Evolutionary conservation across 176 grass and related monocot species (phyloP), one percentile per base, ranked within the genome.

Genomic region (Juncus inflexus): DNA sequence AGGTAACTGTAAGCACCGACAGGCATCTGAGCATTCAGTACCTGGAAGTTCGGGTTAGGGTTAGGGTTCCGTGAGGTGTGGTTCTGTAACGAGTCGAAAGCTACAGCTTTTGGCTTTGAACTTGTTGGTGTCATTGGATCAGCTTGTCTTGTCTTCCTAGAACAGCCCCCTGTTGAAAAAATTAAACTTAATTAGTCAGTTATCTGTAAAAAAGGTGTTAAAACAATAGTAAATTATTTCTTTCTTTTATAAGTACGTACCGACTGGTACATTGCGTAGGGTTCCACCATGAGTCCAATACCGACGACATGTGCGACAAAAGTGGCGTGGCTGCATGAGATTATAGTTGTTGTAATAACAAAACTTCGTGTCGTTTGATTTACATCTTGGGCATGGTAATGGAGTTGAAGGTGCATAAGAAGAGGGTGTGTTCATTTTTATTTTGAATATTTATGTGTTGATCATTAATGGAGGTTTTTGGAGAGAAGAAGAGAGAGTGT

Each of bases 211-310:
- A 28, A 28, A 28, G 19, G 19, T 28, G 19, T 28, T 28, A 28
- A 28, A 28, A 28, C 19, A 28, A 28, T 28, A 28, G 19, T 28
- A 28, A 28, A 28, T 28, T 1, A 28, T 28, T 28, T 28, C 19
- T 28, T 28, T 28, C 19, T 28, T 28, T 28, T 28, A 28, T 28
- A 28, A 28, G 19, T 28, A 28, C 19, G 19, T 28, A 28, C 19
- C 19, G 19, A 69, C 50, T 4, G 66, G 66, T 56, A 69, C 66
- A 19, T 69, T 69, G 51, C 66, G 66, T 38, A 69, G 56, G 66
- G 36, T 69, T n/a, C 66, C 66, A 6, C 66, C 66, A 10, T 69
- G 66, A 4, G 66, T 69, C 66, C 66, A 69, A 37, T 69, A 69
- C 36, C 66, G 50, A 9, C 66, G 66, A 1, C 66, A 69, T 12